A percentile compares a stretch with the other conserved stretches of the same genome.
Evolutionary conservation across 495 filamentous ascomycete genomes (phyloP).

Genomic region (Penicillium bialowiezense): DNA sequence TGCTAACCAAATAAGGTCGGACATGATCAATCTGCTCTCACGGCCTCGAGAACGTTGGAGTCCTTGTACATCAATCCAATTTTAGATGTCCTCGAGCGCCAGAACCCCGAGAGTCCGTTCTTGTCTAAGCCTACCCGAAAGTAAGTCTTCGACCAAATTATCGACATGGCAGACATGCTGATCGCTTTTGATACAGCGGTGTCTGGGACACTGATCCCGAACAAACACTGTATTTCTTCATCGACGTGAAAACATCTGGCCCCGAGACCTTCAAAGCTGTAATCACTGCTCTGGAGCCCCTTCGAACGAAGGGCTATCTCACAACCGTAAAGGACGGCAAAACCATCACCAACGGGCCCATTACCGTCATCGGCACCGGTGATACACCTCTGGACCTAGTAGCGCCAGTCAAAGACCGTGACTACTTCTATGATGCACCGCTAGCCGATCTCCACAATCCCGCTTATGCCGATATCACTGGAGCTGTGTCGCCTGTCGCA

Average conservation of each 20-base stretch:
- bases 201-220: constrained; percentile 48
- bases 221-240: constrained; percentile 66
- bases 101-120: constrained; percentile 43
- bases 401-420: constrained; percentile 44
- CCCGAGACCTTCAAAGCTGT: constrained; percentile 54
- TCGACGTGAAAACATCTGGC: constrained; percentile 66
- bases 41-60: constrained; percentile 48
- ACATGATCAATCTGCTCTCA: constrained; percentile 50
- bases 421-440: constrained; percentile 64
- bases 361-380: constrained; percentile 81
- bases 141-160: constrained; percentile 16
- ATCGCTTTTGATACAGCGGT: constrained; percentile 25
- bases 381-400: constrained; percentile 69
- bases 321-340: constrained; percentile 53
- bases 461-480: constrained; percentile 41
- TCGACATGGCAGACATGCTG: neutral
- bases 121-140: constrained; percentile 38
- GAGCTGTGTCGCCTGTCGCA: constrained; percentile 50
- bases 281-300: constrained; percentile 59
- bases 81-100: constrained; percentile 47
- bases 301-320: constrained; percentile 60
- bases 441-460: constrained; percentile 45
- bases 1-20: constrained; percentile 40
- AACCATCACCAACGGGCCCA: constrained; percentile 45
- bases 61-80: constrained; percentile 59